A percentile compares a stretch with the other conserved stretches of the same genome.
Conservation (phyloP, 2,329 filamentous ascomycete genomes). For the Ploettnerulaceae sp. region DNA sequence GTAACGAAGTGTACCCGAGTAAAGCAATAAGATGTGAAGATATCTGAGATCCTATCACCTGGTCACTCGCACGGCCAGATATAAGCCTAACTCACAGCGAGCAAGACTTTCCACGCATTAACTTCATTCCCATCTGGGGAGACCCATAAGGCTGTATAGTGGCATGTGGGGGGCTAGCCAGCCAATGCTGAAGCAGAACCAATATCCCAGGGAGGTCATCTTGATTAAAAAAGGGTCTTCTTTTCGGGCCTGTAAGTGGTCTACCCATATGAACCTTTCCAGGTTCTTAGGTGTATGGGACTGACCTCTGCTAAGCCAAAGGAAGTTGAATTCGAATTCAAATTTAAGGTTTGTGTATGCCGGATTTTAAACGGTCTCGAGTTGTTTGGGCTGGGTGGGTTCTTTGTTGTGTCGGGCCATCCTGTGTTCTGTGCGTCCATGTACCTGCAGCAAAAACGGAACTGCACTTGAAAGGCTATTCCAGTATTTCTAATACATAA, state of each 20-base stretch:
- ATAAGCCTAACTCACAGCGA: conserved; percentile 1
- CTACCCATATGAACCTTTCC: too few relatives aligned
- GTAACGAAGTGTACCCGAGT: background rate
- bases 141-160: background rate
- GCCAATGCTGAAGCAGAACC: background rate
- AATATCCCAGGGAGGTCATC: background rate
- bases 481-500: background rate
- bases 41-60: background rate
- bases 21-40: background rate
- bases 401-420: background rate
- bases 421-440: background rate
- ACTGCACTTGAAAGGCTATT: background rate
- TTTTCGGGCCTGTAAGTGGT: background rate
- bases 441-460: background rate
- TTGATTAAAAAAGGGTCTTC: background rate
- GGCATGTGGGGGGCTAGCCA: background rate
- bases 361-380: conserved; percentile 9
- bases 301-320: background rate
- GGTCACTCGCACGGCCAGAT: background rate
- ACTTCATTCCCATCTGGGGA: background rate
- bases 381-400: conserved; percentile 1
- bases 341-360: conserved; percentile 7
- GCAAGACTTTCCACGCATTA: conserved; percentile 6
- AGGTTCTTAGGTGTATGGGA: background rate
- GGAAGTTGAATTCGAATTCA: background rate